Conservation (phyloP, 148 eudicot genomes). For the Cornus suecica region DNA sequence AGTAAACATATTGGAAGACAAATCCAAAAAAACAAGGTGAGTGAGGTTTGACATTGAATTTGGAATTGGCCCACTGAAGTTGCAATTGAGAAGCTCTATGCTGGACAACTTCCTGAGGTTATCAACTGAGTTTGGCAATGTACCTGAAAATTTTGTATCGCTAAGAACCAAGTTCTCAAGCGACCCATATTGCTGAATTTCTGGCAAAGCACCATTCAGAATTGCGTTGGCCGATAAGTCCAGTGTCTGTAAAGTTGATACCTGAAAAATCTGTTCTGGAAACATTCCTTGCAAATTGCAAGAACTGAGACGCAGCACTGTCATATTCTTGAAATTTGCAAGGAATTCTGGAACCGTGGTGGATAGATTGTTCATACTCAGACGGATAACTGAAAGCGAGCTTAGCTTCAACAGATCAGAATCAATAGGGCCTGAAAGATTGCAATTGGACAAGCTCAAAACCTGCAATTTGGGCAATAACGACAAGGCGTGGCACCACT, state of each 20-base stretch:
- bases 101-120: not conserved
- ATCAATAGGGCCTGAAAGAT: constrained; percentile 16
- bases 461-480: constrained; percentile 21
- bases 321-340: constrained; percentile 17
- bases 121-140: constrained; percentile 4
- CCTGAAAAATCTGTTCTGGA: constrained; percentile 18
- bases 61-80: constrained; percentile 6
- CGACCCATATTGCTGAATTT: not conserved
- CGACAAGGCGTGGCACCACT: constrained; percentile 12
- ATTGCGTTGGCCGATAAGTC: not conserved
- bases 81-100: not conserved
- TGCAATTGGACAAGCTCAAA: constrained; percentile 17
- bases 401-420: constrained; percentile 2
- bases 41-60: constrained; percentile 4
- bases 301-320: not conserved
- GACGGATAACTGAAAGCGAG: constrained; percentile 13
- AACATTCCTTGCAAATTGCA: constrained; percentile 10
- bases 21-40: not conserved
- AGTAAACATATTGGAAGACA: not conserved
- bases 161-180: constrained; percentile 15
- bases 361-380: constrained; percentile 1
- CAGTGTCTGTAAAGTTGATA: constrained; percentile 14
- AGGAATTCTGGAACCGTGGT: constrained; percentile 13
- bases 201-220: constrained; percentile 23
- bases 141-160: not conserved